Evolutionary conservation across 352 stramenopile species (phyloP).

Genomic region (Stephanocyclus meneghinianus): DNA sequence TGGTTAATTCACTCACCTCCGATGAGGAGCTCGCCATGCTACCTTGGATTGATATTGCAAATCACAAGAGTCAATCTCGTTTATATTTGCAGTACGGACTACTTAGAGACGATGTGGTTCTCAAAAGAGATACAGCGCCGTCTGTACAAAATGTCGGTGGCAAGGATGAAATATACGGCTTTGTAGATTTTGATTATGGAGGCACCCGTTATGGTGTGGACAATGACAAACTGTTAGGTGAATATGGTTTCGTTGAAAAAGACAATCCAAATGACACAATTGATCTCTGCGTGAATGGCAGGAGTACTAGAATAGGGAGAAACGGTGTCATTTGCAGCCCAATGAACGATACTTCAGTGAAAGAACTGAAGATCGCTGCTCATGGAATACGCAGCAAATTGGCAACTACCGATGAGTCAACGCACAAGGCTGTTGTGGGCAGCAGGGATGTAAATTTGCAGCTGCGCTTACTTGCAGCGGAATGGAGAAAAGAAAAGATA

Average conservation of each 20-base stretch:
- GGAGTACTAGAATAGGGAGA: not conserved
- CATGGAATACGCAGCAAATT: not conserved
- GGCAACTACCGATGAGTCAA: not conserved
- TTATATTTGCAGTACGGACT: constrained; percentile 2
- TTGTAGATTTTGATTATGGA: constrained; percentile 3
- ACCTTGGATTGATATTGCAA: constrained; percentile 1
- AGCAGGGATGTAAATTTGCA: not conserved
- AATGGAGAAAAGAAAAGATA: not conserved
- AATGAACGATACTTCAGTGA: not conserved
- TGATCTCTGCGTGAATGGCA: not conserved
- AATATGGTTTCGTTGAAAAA: not conserved
- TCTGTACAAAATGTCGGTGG: not conserved
- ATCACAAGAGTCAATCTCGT: not conserved
- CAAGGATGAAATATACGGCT: not conserved
- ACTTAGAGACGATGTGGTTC: not conserved
- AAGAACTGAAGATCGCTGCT: not conserved
- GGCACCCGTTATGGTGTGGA: not conserved
- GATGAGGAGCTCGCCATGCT: not conserved
- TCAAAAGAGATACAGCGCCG: not conserved
- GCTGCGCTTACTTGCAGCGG: not conserved
- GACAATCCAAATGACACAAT: constrained; percentile 5
- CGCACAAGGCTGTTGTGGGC: not conserved
- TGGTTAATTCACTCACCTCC: not conserved
- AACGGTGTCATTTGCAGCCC: not conserved
- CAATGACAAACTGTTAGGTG: not conserved